Evolutionary conservation across 768 basidiomycete species (phyloP), one percentile per base, ranked within the genome.

Genomic region (Podaxis sp.): DNA sequence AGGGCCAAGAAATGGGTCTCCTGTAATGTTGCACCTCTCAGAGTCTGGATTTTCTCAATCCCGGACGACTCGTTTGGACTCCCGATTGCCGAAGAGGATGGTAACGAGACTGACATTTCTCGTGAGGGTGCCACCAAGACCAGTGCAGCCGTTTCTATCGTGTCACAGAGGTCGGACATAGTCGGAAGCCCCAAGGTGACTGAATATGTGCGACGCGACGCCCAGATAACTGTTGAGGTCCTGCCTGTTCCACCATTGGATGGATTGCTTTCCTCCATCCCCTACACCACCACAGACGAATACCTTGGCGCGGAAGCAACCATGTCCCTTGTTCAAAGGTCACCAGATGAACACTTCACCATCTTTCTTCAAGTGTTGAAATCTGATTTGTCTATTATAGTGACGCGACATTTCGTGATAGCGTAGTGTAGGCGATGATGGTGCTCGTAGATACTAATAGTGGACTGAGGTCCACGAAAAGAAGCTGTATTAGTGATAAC

Each of bases 201-300:
- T 4, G 90, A 92, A 63, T 87, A 90, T 62, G 68, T 89, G 50
- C 83, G 91, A 38, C 84, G 88, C 13, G 90, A 90, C n/a, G 81
- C 83, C 2, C 78, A 88, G 53, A 76, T 91, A 63, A 81, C 81
- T 4, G 66, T 80, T 16, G 89, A 91, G 65, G 74, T 76, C 16
- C 77, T 90, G n/a, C 59, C 52, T 0, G 83, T 90, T 3, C 76
- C 74, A 16, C 67, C 82, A 10, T 66, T 91, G 13, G 60, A 73
- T 38, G 75, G 78, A 10, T 69, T 90, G 16, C 71, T 89, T n/a
- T 63, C 69, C 16, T 72, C 74, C 1, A 70, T 80, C 55, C 48
- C 52, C 35, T 23, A n/a, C 5, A 0, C 37, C 9, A 25, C 35
- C 35, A 4, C 53, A 37, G 71, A 74, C 13, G 72, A 75, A 16